Percentiles rank a stretch among this genome's conserved stretches.
phyloP scores from a whole-genome alignment of 2,329 filamentous ascomycete genomes.

The Mariannaea elegans region DNA sequence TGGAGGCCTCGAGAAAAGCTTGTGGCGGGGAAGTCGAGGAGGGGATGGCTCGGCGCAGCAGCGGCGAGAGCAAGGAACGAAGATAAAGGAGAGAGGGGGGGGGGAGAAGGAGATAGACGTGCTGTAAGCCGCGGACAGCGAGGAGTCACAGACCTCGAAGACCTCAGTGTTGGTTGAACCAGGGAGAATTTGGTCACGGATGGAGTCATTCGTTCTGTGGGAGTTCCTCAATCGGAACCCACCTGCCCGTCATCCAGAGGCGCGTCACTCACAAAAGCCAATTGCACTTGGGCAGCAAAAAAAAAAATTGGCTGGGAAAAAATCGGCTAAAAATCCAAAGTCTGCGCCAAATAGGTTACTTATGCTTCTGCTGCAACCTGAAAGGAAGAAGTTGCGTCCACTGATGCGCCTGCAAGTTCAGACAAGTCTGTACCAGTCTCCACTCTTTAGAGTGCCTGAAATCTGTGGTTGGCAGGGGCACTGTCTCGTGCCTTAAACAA shows the following conservation, averaged over 20 bases:
- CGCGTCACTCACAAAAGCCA: slow-evolving; percentile 21
- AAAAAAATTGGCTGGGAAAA: slow-evolving; percentile 4
- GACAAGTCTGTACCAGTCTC: neutral
- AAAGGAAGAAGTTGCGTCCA: slow-evolving; percentile 1
- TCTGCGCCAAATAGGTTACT: neutral
- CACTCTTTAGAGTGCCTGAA: neutral
- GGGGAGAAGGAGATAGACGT: slow-evolving; percentile 8
- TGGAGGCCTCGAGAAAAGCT: slow-evolving; percentile 35
- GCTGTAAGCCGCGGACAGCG: slow-evolving; percentile 22
- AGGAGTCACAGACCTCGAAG: slow-evolving; percentile 20
- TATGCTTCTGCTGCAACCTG: neutral
- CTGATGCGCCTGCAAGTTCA: slow-evolving; percentile 2
- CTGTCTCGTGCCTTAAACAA: too few relatives aligned
- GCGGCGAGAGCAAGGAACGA: slow-evolving; percentile 12
- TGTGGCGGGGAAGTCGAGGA: slow-evolving; percentile 32
- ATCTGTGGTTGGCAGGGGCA: neutral
- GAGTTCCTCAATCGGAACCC: slow-evolving; percentile 32
- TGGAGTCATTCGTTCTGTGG: slow-evolving; percentile 38
- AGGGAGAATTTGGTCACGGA: slow-evolving; percentile 35
- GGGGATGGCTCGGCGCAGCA: slow-evolving; percentile 18
- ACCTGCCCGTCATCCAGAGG: slow-evolving; percentile 33
- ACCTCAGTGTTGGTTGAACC: slow-evolving; percentile 30
- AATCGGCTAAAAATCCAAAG: slow-evolving; percentile 11
- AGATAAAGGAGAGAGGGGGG: neutral
- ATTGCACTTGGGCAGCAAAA: slow-evolving; percentile 15